Percentiles rank a stretch among this genome's conserved stretches.
Conservation (phyloP, 331 rosid genomes). For the Saraca asoca region DNA sequence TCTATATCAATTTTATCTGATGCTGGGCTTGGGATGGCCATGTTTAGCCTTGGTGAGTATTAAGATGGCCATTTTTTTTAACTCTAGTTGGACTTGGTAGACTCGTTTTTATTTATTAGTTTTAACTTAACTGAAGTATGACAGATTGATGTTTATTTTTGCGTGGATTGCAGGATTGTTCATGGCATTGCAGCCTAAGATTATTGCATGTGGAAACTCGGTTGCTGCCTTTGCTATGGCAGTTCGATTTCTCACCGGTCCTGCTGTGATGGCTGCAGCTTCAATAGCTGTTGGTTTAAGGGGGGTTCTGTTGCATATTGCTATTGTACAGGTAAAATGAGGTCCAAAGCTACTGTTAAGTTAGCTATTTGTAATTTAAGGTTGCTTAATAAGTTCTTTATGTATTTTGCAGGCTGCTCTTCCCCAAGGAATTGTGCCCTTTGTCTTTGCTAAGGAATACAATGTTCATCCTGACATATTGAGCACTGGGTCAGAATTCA, state of each 20-base stretch:
- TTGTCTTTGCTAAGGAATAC: slow-evolving; percentile 87
- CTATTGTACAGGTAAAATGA: slow-evolving; percentile 74
- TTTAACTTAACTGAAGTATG: no score
- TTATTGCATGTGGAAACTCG: slow-evolving; percentile 87
- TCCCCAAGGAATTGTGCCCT: slow-evolving; percentile 95
- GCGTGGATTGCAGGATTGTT: slow-evolving; percentile 60
- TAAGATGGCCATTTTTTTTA: background rate
- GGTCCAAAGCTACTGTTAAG: background rate
- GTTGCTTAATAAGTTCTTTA: no score
- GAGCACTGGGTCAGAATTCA: slow-evolving; percentile 73
- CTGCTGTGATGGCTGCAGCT: slow-evolving; percentile 87
- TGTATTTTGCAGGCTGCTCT: slow-evolving; percentile 68
- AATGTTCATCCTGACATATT: slow-evolving; percentile 91
- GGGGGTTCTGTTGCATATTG: slow-evolving; percentile 76
- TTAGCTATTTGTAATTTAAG: background rate
- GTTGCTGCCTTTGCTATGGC: slow-evolving; percentile 85
- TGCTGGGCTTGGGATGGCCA: slow-evolving; percentile 98
- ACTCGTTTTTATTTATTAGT: no score
- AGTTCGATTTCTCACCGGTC: slow-evolving; percentile 79
- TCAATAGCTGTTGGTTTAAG: slow-evolving; percentile 70
- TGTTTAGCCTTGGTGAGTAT: slow-evolving; percentile 91
- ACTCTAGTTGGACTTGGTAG: no score
- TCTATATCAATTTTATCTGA: slow-evolving; percentile 78
- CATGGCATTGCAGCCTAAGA: slow-evolving; percentile 92
- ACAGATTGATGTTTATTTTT: background rate